Percentiles rank a stretch among this genome's conserved stretches.
These are phyloP conservation scores for Chimonanthus salicifolius DNA, from an alignment of 164 flowering plant genomes.

Conservation along the genomic window DNA sequence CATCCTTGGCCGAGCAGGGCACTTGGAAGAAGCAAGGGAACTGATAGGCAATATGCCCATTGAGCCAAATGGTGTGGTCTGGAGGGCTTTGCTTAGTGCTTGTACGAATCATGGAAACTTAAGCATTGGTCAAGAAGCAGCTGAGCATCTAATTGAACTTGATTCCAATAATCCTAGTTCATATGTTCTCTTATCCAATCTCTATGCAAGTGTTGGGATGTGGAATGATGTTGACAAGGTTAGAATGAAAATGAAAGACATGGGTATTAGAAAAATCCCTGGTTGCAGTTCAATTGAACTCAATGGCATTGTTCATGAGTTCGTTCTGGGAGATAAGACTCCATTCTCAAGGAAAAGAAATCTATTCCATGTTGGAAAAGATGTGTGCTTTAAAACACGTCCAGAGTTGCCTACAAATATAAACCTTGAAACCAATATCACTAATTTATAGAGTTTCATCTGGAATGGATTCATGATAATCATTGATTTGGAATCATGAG, in stretches of 20 bases:
- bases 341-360: constrained; percentile 39
- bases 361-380: constrained; percentile 30
- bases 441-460: neutral
- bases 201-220: constrained; percentile 46
- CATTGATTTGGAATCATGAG: neutral
- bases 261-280: constrained; percentile 40
- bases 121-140: constrained; percentile 21
- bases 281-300: constrained; percentile 74
- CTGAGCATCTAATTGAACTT: constrained; percentile 30
- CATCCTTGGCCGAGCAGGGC: constrained; percentile 60
- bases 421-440: neutral
- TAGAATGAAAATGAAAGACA: constrained; percentile 44
- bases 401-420: neutral
- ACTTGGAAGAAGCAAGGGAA: constrained; percentile 41
- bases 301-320: constrained; percentile 56
- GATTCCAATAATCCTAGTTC: constrained; percentile 38
- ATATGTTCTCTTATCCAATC: constrained; percentile 55
- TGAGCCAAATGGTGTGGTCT: constrained; percentile 55
- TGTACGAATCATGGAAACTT: constrained; percentile 17
- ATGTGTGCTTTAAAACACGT: neutral
- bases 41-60: constrained; percentile 56
- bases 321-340: constrained; percentile 44
- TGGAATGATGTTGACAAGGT: constrained; percentile 50
- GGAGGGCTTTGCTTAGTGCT: constrained; percentile 62
- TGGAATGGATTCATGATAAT: neutral